phyloP scores from a whole-genome alignment of 257 asterid genomes.

The Solanum commersonii region DNA sequence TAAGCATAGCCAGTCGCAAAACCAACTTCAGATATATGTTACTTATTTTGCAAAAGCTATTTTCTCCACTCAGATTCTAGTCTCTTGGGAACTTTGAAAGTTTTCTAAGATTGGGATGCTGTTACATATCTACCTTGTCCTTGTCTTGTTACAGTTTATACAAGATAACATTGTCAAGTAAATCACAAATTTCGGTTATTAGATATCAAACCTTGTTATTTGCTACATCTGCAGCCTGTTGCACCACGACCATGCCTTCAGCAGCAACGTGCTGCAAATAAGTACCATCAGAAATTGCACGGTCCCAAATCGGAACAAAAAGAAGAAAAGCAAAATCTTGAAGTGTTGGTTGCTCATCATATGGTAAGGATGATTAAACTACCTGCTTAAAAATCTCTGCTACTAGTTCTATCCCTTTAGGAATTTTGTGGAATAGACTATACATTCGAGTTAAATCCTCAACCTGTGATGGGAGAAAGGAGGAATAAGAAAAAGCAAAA shows the following conservation, averaged over 20 bases:
- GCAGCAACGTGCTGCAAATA: slow-evolving; percentile 30
- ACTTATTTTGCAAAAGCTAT: background rate
- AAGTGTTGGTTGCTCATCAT: background rate
- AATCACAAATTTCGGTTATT: background rate
- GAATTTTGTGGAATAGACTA: slow-evolving; percentile 46
- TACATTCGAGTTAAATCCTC: slow-evolving; percentile 57
- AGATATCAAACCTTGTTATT: slow-evolving; percentile 22
- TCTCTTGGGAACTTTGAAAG: background rate
- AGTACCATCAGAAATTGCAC: background rate
- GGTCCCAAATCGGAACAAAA: background rate
- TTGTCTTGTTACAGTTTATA: background rate
- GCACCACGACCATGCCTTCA: slow-evolving; percentile 39
- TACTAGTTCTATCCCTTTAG: slow-evolving; percentile 52
- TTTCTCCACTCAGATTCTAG: background rate
- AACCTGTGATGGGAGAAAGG: slow-evolving; percentile 15
- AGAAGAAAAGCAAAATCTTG: background rate
- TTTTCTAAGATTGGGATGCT: background rate
- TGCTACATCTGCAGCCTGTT: slow-evolving; percentile 46
- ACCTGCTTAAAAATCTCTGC: slow-evolving; percentile 45
- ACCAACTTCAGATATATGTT: background rate
- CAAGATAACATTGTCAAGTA: background rate
- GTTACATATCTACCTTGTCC: background rate
- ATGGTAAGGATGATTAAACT: background rate
- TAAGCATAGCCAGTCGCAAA: background rate
- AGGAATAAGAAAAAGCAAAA: background rate